A percentile compares a stretch with the other conserved stretches of the same genome.
Conservation (phyloP, 805 yeast genomes). For the Saccharomyces jurei region DNA sequence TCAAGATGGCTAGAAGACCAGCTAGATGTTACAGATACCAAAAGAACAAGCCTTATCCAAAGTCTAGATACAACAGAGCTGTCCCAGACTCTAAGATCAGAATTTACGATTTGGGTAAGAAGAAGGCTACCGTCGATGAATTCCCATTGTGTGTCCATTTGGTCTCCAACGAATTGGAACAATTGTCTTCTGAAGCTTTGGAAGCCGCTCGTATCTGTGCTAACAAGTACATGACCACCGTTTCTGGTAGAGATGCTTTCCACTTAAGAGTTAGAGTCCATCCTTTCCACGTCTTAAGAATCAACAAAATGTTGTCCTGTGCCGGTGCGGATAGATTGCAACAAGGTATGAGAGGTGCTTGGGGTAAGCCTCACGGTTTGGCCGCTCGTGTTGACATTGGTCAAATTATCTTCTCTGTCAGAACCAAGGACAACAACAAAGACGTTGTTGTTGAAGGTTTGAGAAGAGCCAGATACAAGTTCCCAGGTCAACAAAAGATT, state of each 20-base stretch:
- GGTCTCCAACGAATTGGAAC: constrained; percentile 98
- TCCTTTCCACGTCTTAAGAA: constrained; percentile 99
- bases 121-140: constrained; percentile 99
- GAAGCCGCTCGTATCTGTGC: constrained; percentile 99
- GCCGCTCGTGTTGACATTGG: constrained; percentile 99
- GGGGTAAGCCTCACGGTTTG: constrained; percentile 99
- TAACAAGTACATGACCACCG: constrained; percentile 97
- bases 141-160: constrained; percentile 99
- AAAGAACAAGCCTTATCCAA: constrained; percentile 99
- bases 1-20: constrained; percentile 99
- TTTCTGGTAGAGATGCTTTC: constrained; percentile 98
- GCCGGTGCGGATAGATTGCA: constrained; percentile 99
- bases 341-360: constrained; percentile 99
- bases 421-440: constrained; percentile 98
- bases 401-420: constrained; percentile 94
- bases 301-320: constrained; percentile 99
- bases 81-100: constrained; percentile 99
- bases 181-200: constrained; percentile 98
- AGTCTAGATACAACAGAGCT: constrained; percentile 99
- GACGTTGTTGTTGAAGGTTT: constrained; percentile 96
- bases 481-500: constrained; percentile 99
- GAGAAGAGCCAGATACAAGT: constrained; percentile 99
- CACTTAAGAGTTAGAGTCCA: constrained; percentile 99
- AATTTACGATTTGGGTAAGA: constrained; percentile 98
- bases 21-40: constrained; percentile 99